A percentile compares a stretch with the other conserved stretches of the same genome.
phyloP scores from a whole-genome alignment of 1,284 basidiomycete genomes.

The Puccinia hordei region DNA sequence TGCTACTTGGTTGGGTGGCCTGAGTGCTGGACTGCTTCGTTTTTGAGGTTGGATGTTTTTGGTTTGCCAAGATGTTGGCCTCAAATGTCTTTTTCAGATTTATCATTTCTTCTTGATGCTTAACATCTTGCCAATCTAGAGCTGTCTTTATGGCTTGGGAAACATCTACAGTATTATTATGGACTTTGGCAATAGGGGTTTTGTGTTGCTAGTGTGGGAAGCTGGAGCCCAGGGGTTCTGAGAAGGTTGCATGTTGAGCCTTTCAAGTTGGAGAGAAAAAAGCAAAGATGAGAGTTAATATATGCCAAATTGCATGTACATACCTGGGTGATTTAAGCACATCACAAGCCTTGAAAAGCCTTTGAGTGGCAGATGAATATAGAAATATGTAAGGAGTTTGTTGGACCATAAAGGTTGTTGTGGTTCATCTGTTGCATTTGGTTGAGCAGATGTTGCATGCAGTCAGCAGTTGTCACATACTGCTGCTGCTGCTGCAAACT shows the following conservation, averaged over 20 bases:
- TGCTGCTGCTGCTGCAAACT: no score
- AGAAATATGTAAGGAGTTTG: neutral
- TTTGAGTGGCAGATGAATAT: no score
- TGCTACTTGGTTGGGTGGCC: no score
- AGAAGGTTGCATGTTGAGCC: neutral
- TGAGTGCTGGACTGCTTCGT: no score
- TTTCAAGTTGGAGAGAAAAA: neutral
- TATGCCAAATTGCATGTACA: neutral
- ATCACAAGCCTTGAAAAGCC: no score
- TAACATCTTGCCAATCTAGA: neutral
- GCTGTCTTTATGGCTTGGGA: neutral
- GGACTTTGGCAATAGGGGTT: no score
- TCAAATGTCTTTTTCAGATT: neutral
- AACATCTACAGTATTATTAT: no score
- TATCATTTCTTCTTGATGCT: neutral
- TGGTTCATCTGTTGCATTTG: neutral
- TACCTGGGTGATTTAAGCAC: no score
- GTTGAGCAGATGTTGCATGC: no score
- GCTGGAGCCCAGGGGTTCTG: neutral
- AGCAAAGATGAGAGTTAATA: neutral
- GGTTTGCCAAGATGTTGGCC: no score
- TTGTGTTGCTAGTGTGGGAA: neutral
- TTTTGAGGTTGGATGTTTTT: no score
- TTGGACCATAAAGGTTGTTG: neutral
- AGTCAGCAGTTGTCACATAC: no score